phyloP scores from a whole-genome alignment of 1,139 yeast species.

The Kazachstania sp. region DNA sequence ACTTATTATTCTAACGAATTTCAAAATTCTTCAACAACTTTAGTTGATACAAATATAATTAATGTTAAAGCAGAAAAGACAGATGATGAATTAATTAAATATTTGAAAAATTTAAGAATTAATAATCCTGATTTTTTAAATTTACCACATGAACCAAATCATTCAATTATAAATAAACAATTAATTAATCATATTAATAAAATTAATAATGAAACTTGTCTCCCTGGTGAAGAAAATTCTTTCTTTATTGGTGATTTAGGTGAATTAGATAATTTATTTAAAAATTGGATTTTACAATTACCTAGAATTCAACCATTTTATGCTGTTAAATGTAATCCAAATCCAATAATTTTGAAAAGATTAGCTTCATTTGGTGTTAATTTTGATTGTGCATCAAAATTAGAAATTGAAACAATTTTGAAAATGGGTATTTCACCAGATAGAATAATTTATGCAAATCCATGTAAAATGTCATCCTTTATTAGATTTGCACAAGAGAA shows the following conservation, averaged over 20 bases:
- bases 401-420: slow-evolving; percentile 66
- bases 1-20: slow-evolving; percentile 2
- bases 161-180: slow-evolving; percentile 35
- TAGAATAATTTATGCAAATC: slow-evolving; percentile 84
- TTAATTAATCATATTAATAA: slow-evolving; percentile 37
- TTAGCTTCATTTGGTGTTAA: slow-evolving; percentile 59
- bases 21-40: slow-evolving; percentile 11
- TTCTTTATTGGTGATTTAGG: slow-evolving; percentile 86
- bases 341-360: slow-evolving; percentile 47
- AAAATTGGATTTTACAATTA: slow-evolving; percentile 52
- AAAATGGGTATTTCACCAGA: slow-evolving; percentile 52
- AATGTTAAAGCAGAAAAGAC: background rate
- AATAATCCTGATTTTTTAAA: slow-evolving; percentile 8
- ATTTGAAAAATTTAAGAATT: slow-evolving; percentile 5
- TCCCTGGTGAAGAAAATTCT: slow-evolving; percentile 74
- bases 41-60: slow-evolving; percentile 10
- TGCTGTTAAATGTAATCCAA: slow-evolving; percentile 92
- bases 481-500: slow-evolving; percentile 56
- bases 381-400: slow-evolving; percentile 90
- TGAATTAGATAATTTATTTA: slow-evolving; percentile 51
- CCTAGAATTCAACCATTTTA: slow-evolving; percentile 78
- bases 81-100: slow-evolving; percentile 6
- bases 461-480: slow-evolving; percentile 80
- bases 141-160: slow-evolving; percentile 25
- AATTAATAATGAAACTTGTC: slow-evolving; percentile 55